phyloP scores from a whole-genome alignment of 345 rosid species.

The Gossypium stocksii region DNA sequence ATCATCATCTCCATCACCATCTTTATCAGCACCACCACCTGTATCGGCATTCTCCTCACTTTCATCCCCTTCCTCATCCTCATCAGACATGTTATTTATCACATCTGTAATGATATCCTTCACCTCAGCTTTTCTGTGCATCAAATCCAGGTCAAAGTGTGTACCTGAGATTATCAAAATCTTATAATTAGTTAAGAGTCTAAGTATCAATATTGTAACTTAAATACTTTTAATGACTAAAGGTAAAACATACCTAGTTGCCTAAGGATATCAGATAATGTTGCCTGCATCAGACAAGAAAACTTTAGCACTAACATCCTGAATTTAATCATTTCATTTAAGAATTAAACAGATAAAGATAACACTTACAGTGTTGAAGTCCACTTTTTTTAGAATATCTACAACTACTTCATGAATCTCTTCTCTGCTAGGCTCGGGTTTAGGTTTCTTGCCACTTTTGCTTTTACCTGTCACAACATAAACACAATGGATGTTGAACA shows the following conservation, averaged over 20 bases:
- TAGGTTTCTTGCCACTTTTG: conserved; percentile 56
- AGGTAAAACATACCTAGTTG: conserved; percentile 55
- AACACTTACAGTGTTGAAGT: conserved; percentile 84
- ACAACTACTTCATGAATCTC: conserved; percentile 86
- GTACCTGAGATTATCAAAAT: conserved; percentile 39
- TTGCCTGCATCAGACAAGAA: conserved; percentile 56
- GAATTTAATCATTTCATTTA: neutral
- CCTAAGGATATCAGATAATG: conserved; percentile 79
- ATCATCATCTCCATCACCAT: conserved; percentile 38
- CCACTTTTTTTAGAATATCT: conserved; percentile 85
- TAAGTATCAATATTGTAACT: neutral
- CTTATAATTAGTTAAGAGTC: conserved; percentile 9
- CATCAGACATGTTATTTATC: conserved; percentile 85
- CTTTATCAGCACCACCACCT: conserved; percentile 43
- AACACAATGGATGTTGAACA: neutral
- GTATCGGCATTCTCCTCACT: conserved; percentile 43
- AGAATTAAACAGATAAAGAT: conserved; percentile 6
- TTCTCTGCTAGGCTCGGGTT: conserved; percentile 69
- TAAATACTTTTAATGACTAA: neutral
- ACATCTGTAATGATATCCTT: conserved; percentile 87
- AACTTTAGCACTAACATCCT: neutral
- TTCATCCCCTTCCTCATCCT: conserved; percentile 63
- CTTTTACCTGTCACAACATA: conserved; percentile 44
- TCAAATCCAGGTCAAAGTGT: conserved; percentile 66
- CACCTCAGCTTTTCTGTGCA: conserved; percentile 84